Conservation (phyloP, 2,329 filamentous ascomycete genomes). For the Talaromyces albobiverticillius region DNA sequence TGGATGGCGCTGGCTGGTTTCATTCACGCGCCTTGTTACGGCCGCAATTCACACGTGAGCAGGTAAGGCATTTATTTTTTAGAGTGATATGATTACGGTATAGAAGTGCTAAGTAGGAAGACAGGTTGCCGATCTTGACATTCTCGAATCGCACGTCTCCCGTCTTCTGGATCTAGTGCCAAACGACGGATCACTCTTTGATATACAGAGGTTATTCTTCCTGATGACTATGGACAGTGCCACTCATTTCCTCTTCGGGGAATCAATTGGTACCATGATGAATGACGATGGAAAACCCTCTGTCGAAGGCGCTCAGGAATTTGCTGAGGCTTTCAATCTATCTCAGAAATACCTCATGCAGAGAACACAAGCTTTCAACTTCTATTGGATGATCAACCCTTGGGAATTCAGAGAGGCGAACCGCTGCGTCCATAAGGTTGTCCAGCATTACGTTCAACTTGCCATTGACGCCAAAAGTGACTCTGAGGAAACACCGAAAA, state of each 20-base stretch:
- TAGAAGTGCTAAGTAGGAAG: too few species aligned
- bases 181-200: conserved; percentile 52
- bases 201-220: conserved; percentile 63
- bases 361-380: conserved; percentile 26
- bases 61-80: too few species aligned
- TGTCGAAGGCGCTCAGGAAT: conserved; percentile 37
- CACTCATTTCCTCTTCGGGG: conserved; percentile 66
- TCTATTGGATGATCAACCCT: conserved; percentile 39
- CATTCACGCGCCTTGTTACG: conserved; percentile 2
- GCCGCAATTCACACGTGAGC: conserved; percentile 25
- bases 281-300: background rate
- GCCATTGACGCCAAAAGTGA: too few species aligned
- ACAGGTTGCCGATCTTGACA: too few species aligned
- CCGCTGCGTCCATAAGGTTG: conserved; percentile 38
- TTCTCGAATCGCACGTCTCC: conserved; percentile 59
- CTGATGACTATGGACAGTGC: conserved; percentile 64
- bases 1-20: conserved; percentile 73
- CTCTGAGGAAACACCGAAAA: background rate
- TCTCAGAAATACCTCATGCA: conserved; percentile 30
- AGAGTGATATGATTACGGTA: too few species aligned
- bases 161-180: conserved; percentile 65
- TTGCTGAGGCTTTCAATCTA: conserved; percentile 35
- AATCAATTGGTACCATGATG: conserved; percentile 43
- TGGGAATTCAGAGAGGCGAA: conserved; percentile 40
- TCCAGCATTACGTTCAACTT: background rate